These are phyloP conservation scores for Fraxinus greggii DNA, from an alignment of 305 asterid species.

Conservation along the genomic window DNA sequence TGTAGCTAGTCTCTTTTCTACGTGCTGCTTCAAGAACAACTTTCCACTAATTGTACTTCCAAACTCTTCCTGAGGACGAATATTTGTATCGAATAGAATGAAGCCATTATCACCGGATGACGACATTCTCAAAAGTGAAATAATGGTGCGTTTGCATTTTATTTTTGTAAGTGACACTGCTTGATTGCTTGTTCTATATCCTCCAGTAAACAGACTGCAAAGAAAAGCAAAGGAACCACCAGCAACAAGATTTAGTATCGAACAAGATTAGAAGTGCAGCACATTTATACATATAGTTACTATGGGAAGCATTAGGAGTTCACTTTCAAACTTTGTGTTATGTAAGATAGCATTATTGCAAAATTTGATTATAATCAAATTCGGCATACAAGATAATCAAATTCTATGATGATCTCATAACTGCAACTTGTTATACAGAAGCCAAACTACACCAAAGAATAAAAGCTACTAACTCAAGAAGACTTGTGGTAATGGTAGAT, in stretches of 20 bases:
- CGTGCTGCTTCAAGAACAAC: slow-evolving; percentile 17
- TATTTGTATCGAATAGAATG: slow-evolving; percentile 31
- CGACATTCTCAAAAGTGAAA: slow-evolving; percentile 17
- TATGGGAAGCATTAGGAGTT: background rate
- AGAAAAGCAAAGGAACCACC: slow-evolving; percentile 23
- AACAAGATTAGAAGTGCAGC: background rate
- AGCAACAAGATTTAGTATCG: slow-evolving; percentile 20
- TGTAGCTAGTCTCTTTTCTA: slow-evolving; percentile 22
- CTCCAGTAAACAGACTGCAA: slow-evolving; percentile 18
- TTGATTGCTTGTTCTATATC: slow-evolving; percentile 28
- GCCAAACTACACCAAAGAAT: background rate
- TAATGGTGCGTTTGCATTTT: slow-evolving; percentile 20
- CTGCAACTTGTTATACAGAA: background rate
- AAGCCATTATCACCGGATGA: slow-evolving; percentile 23
- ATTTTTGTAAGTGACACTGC: slow-evolving; percentile 33
- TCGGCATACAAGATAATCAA: background rate
- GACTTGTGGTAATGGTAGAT: background rate
- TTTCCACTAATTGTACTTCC: slow-evolving; percentile 26
- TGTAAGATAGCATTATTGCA: background rate
- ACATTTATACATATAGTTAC: background rate
- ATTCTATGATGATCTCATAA: background rate
- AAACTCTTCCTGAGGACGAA: slow-evolving; percentile 26
- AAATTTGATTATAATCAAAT: background rate
- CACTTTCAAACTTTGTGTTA: background rate
- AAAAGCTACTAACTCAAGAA: background rate